These are phyloP conservation scores for Hypoxylon fuscum DNA, from an alignment of 495 filamentous ascomycete genomes.

Conservation along the genomic window DNA sequence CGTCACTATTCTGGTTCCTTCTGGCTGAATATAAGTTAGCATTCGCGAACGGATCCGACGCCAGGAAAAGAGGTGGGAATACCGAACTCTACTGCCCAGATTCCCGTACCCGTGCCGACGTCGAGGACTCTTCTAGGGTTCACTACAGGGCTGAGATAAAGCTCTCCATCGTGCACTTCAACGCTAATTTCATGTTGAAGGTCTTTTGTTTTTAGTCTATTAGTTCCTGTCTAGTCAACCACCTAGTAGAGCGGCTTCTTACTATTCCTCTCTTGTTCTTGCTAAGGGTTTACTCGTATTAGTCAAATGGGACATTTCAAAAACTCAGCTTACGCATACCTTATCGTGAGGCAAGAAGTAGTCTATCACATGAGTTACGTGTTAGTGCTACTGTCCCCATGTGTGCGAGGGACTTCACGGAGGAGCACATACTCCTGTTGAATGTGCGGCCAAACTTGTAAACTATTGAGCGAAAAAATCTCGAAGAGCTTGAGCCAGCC, in stretches of 20 bases:
- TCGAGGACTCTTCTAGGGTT: conserved; percentile 51
- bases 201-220: conserved; percentile 30
- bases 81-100: conserved; percentile 61
- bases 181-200: conserved; percentile 80
- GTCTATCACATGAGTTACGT: conserved; percentile 12
- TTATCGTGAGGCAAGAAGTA: conserved; percentile 36
- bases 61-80: conserved; percentile 34
- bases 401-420: neutral
- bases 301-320: conserved; percentile 1
- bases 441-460: conserved; percentile 39
- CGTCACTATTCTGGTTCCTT: conserved; percentile 29
- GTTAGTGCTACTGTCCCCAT: conserved; percentile 15
- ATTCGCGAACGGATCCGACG: neutral
- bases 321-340: conserved; percentile 24
- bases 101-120: conserved; percentile 60
- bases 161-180: conserved; percentile 83
- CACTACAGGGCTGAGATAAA: conserved; percentile 35
- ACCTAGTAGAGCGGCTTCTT: neutral
- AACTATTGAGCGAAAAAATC: conserved; percentile 38
- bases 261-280: conserved; percentile 42
- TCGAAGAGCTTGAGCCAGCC: conserved; percentile 31
- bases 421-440: conserved; percentile 26
- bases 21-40: conserved; percentile 18
- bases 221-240: neutral
- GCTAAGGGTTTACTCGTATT: conserved; percentile 14